Evolutionary conservation across 768 basidiomycete species (phyloP), one percentile per base, ranked within the genome.

Genomic region (Lactarius trivialis): DNA sequence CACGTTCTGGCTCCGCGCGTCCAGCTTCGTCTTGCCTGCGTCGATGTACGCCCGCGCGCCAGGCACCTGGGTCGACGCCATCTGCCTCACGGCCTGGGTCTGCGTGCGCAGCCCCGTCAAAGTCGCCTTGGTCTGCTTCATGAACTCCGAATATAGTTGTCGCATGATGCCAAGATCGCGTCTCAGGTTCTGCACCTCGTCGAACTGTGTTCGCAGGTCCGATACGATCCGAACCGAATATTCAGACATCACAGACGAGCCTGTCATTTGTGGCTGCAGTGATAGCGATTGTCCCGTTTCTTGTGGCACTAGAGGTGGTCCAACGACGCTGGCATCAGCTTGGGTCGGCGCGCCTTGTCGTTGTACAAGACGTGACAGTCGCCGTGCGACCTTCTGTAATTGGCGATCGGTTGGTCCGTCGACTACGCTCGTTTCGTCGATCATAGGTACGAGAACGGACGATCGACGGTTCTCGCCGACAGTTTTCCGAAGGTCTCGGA

Each of bases 121-220:
- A 5, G 91, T 86, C 14, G 88, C 88, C 74, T 96, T 95, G 19
- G 96, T 97, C 72, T 88, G 83, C 68, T 85, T 86, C 81, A 93
- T 88, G 71, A 98, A 98, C 68, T 96, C 93, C 33, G 86, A 87
- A 74, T 99, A 98, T 30, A 97, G 77, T 75, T 98, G 96, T 4
- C 94, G 85, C 86, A 97, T 92, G 69, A 91, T 82, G 0, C 91
- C 94, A 7, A 99, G 79, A 70, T 98, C 97, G 1, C 95, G 85
- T 14, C 97, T 88, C 21, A 99, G 79, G 69, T 91, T 91, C 72
- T 95, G 93, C 15, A 98, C 88, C 70, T 97, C 94, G 73, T 96
- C 92, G 70, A 94, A 93, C 71, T 98, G 95, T 3, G 86, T 89
- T 73, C 91, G 89, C 63, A 98, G 81, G 70, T 96, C 92, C 8